phyloP scores from a whole-genome alignment of 441 rosid species.

The Brassica balearica region DNA sequence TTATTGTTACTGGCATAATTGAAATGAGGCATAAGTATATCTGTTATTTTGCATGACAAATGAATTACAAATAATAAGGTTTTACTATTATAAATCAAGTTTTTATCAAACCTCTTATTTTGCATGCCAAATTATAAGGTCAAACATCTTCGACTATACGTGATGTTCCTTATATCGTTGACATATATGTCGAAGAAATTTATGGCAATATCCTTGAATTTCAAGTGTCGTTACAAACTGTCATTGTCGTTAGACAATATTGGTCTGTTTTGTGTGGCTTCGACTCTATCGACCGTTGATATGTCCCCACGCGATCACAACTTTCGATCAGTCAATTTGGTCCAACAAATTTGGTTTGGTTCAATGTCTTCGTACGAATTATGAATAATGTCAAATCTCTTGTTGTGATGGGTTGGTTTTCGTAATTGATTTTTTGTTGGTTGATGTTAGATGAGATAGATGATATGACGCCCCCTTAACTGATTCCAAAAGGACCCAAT shows the following conservation, averaged over 20 bases:
- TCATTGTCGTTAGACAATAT: slow-evolving; percentile 34
- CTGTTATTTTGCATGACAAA: background rate
- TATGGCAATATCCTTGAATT: slow-evolving; percentile 33
- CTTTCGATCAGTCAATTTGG: slow-evolving; percentile 35
- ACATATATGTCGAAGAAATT: slow-evolving; percentile 42
- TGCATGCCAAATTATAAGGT: slow-evolving; percentile 39
- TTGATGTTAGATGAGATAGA: slow-evolving; percentile 24
- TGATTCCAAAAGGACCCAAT: background rate
- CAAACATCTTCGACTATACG: slow-evolving; percentile 35
- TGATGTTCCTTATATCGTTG: slow-evolving; percentile 38
- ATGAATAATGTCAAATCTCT: slow-evolving; percentile 35
- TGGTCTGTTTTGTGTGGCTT: slow-evolving; percentile 34
- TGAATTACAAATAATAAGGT: background rate
- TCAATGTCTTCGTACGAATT: slow-evolving; percentile 30
- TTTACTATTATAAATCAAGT: slow-evolving; percentile 24
- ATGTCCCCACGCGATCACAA: slow-evolving; percentile 39
- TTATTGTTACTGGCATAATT: background rate
- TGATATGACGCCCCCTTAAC: background rate
- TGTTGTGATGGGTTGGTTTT: slow-evolving; percentile 37
- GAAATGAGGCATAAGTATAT: background rate
- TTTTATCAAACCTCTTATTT: slow-evolving; percentile 16
- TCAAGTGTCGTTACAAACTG: slow-evolving; percentile 29
- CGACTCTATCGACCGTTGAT: slow-evolving; percentile 31
- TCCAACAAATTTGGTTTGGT: slow-evolving; percentile 40
- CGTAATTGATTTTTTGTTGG: slow-evolving; percentile 30